Evolutionary conservation across 1,139 yeast genomes (phyloP).

Genomic region (Sugiyamaella japonica): DNA sequence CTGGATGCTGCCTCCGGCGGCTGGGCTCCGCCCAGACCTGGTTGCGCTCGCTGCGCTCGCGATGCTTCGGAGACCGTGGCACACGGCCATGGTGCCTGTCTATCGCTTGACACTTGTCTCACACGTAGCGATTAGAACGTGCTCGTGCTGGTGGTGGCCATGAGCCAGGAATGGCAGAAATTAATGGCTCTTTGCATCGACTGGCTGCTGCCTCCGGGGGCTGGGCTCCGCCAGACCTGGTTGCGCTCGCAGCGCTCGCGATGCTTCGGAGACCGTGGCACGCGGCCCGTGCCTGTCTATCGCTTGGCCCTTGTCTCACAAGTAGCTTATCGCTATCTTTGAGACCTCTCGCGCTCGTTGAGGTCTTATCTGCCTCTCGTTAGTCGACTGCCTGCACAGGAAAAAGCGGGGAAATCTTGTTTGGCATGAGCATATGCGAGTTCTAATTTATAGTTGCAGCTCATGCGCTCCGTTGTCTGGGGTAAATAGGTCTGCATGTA

Average conservation of each 20-base stretch:
- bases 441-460: conserved; percentile 2
- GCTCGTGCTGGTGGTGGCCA: conserved; percentile 26
- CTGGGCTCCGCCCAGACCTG: conserved; percentile 10
- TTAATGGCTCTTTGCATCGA: background rate
- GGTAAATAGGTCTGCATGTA: background rate
- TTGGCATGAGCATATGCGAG: too few relatives aligned
- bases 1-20: conserved; percentile 3
- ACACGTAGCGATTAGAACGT: too few relatives aligned
- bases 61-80: background rate
- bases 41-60: background rate
- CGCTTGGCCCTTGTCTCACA: conserved; percentile 1
- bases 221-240: conserved; percentile 9
- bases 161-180: conserved; percentile 5
- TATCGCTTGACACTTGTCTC: background rate
- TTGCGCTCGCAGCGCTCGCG: background rate
- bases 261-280: background rate
- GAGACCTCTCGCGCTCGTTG: background rate
- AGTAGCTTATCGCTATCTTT: background rate
- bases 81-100: too few relatives aligned
- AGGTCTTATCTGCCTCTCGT: background rate
- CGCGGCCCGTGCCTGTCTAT: background rate
- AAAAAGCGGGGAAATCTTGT: conserved; percentile 9
- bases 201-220: conserved; percentile 2
- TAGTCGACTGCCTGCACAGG: background rate
- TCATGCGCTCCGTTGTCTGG: background rate